Conservation (phyloP, 768 basidiomycete species). For the Podaxis sp. region DNA sequence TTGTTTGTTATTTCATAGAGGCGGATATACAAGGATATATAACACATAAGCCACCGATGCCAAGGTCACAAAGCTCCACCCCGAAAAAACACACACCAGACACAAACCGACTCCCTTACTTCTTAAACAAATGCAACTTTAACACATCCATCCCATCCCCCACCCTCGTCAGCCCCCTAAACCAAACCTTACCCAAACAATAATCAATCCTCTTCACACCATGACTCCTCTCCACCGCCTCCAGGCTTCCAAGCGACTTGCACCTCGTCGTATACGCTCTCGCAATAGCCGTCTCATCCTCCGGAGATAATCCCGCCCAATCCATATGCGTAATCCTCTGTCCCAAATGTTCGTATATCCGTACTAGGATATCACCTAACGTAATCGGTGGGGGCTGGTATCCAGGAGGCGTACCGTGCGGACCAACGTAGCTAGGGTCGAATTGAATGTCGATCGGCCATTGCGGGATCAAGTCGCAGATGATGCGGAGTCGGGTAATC, state of each 20-base stretch:
- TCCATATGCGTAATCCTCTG: slow-evolving; percentile 40
- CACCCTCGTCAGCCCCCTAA: slow-evolving; percentile 48
- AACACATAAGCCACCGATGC: not conserved
- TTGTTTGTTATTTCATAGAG: not conserved
- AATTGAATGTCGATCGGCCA: slow-evolving; percentile 61
- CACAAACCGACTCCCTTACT: not conserved
- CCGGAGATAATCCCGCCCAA: slow-evolving; percentile 32
- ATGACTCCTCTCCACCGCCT: slow-evolving; percentile 40
- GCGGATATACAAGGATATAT: not conserved
- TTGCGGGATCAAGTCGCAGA: slow-evolving; percentile 53
- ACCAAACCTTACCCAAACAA: slow-evolving; percentile 43
- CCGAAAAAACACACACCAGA: not conserved
- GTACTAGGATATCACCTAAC: slow-evolving; percentile 57
- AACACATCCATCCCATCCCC: slow-evolving; percentile 38
- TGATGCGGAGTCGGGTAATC: slow-evolving; percentile 53
- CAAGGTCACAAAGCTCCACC: not conserved
- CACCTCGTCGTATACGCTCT: slow-evolving; percentile 41
- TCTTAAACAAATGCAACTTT: slow-evolving; percentile 24
- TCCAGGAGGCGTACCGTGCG: slow-evolving; percentile 7
- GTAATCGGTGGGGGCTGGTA: slow-evolving; percentile 44
- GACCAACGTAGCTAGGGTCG: slow-evolving; percentile 20
- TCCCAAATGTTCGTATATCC: slow-evolving; percentile 49
- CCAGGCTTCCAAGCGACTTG: slow-evolving; percentile 27
- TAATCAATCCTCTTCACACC: slow-evolving; percentile 66
- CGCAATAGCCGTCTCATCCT: slow-evolving; percentile 31